Evolutionary conservation across 345 rosid genomes (phyloP).

Genomic region (Geranium brycei): DNA sequence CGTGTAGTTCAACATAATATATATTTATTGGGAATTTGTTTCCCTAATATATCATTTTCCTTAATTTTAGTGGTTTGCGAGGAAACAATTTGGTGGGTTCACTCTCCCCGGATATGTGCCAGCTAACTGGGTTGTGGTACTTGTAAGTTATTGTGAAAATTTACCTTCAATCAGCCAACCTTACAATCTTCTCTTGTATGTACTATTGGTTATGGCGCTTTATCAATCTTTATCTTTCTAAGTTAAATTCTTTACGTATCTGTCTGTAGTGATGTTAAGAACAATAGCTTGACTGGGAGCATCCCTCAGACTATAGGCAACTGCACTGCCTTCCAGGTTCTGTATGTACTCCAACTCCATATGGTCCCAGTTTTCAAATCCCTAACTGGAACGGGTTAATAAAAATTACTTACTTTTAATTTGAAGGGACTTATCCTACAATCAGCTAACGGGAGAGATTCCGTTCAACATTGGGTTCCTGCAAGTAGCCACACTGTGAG

Average conservation of each 20-base stretch:
- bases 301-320: conserved; percentile 89
- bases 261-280: conserved; percentile 59
- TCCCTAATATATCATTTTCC: not conserved
- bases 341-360: conserved; percentile 46
- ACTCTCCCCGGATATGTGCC: conserved; percentile 84
- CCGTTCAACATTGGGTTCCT: conserved; percentile 95
- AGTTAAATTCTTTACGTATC: not conserved
- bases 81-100: conserved; percentile 90
- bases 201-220: not conserved
- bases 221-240: not conserved
- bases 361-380: not conserved
- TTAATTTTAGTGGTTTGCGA: conserved; percentile 52
- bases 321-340: conserved; percentile 95
- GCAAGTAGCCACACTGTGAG: conserved; percentile 96
- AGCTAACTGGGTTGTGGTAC: conserved; percentile 88
- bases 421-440: conserved; percentile 88
- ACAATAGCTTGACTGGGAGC: conserved; percentile 89
- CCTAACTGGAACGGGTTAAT: not conserved
- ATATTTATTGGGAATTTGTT: not conserved
- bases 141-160: conserved; percentile 53
- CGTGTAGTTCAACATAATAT: too few species aligned
- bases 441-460: conserved; percentile 75
- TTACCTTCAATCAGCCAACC: not conserved
- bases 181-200: not conserved
- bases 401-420: not conserved